Evolutionary conservation across 2,329 filamentous ascomycete species (phyloP).

Genomic region (Chrysoporthe austroafricana): DNA sequence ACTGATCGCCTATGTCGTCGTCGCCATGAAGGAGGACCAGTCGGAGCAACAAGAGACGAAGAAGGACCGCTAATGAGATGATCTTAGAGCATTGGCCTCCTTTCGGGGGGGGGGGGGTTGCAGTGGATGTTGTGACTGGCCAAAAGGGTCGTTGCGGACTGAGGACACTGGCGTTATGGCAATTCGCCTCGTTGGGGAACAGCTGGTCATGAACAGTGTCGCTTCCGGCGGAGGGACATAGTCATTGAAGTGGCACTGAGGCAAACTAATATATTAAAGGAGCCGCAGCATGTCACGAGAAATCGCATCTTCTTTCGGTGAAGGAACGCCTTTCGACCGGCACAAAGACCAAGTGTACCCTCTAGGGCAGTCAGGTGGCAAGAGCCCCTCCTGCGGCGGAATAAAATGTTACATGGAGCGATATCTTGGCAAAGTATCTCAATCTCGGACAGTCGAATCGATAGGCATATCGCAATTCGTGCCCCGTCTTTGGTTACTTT

Average conservation of each 20-base stretch:
- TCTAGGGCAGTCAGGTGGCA: neutral
- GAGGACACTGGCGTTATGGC: neutral
- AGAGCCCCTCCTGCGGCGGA: neutral
- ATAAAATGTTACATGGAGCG: neutral
- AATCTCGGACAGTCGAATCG: neutral
- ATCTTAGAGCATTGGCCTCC: neutral
- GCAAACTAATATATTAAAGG: neutral
- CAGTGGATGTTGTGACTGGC: neutral
- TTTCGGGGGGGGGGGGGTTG: neutral
- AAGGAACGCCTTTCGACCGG: neutral
- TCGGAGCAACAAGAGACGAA: slow-evolving; percentile 51
- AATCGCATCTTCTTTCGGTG: neutral
- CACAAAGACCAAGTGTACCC: neutral
- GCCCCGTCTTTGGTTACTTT: neutral
- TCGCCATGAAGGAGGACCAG: slow-evolving; percentile 87
- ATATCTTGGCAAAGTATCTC: neutral
- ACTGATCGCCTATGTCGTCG: slow-evolving; percentile 84
- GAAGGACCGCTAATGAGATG: slow-evolving; percentile 48
- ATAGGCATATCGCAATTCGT: neutral
- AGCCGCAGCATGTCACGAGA: neutral
- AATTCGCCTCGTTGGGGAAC: neutral
- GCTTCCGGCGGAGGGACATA: neutral
- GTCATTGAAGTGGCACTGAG: neutral
- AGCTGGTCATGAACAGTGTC: neutral
- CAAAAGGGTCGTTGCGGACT: neutral